Evolutionary conservation across 805 yeast genomes (phyloP).

Genomic region (Metschnikowia reukaufii): DNA sequence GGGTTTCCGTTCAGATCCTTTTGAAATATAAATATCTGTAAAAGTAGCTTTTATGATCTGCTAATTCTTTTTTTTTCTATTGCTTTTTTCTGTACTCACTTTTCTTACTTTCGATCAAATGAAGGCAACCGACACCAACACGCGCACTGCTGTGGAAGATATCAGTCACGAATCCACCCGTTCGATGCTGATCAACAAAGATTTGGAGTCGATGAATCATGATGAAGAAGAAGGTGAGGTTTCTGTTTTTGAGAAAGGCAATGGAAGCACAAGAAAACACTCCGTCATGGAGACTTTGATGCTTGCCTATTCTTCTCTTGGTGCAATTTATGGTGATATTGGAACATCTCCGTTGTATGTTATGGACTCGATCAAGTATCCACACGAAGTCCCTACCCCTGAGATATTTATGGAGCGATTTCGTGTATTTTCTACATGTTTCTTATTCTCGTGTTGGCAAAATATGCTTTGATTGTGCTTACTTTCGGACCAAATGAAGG

Average conservation of each 20-base stretch:
- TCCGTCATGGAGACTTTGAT: conserved; percentile 16
- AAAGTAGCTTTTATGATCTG: not conserved
- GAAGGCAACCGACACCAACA: not conserved
- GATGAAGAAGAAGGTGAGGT: conserved; percentile 10
- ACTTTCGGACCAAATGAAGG: conserved; percentile 55
- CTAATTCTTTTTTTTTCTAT: not conserved
- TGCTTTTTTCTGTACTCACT: not conserved
- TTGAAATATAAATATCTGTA: not conserved
- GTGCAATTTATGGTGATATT: conserved; percentile 65
- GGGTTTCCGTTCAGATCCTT: not conserved
- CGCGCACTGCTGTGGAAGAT: not conserved
- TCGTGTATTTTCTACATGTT: conserved; percentile 57
- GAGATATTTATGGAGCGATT: conserved; percentile 49
- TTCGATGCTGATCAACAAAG: conserved; percentile 5
- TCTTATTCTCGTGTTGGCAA: conserved; percentile 51
- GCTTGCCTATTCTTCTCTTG: conserved; percentile 48
- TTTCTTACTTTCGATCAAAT: not conserved
- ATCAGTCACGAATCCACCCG: not conserved
- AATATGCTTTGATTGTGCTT: conserved; percentile 51
- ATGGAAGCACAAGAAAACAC: not conserved
- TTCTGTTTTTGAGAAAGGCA: conserved; percentile 5
- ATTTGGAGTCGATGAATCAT: not conserved
- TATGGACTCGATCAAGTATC: conserved; percentile 34
- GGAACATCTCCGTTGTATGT: conserved; percentile 63
- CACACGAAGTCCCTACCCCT: conserved; percentile 30